These are phyloP conservation scores for Sechiopsis laciniata DNA, from an alignment of 306 rosid species.

Conservation along the genomic window DNA sequence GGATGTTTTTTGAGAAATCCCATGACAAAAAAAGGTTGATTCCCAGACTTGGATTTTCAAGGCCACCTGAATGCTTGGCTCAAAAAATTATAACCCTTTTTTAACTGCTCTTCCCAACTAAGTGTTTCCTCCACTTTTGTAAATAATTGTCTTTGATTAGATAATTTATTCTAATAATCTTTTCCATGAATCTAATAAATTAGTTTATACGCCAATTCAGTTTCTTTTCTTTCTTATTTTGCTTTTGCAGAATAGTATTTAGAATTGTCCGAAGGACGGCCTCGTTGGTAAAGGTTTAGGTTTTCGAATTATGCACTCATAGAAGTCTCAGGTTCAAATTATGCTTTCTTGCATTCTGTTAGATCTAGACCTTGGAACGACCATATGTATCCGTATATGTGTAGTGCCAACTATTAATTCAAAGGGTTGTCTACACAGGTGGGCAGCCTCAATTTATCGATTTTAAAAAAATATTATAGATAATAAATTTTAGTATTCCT, in stretches of 20 bases:
- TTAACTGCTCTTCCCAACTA: not conserved
- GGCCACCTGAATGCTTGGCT: conserved; percentile 13
- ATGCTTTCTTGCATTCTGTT: too few species aligned
- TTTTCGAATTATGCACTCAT: too few species aligned
- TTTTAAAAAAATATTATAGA: too few species aligned
- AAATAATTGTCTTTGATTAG: not conserved
- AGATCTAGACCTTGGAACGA: too few species aligned
- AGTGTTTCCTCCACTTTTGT: not conserved
- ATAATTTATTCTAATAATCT: not conserved
- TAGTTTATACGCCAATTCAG: not conserved
- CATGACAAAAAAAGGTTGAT: not conserved
- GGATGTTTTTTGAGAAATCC: conserved; percentile 12
- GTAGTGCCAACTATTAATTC: too few species aligned
- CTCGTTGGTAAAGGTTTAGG: too few species aligned
- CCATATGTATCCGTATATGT: too few species aligned
- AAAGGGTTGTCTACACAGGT: too few species aligned
- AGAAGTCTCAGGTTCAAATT: too few species aligned
- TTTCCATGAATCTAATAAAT: not conserved
- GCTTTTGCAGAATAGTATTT: not conserved
- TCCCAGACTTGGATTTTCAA: conserved; percentile 11
- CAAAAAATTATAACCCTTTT: conserved; percentile 10
- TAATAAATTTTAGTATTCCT: too few species aligned
- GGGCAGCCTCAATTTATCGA: too few species aligned
- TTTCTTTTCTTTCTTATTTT: not conserved
- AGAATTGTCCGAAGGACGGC: too few species aligned